Conservation (phyloP, 441 rosid species). For the Pelargonium citronellum region DNA sequence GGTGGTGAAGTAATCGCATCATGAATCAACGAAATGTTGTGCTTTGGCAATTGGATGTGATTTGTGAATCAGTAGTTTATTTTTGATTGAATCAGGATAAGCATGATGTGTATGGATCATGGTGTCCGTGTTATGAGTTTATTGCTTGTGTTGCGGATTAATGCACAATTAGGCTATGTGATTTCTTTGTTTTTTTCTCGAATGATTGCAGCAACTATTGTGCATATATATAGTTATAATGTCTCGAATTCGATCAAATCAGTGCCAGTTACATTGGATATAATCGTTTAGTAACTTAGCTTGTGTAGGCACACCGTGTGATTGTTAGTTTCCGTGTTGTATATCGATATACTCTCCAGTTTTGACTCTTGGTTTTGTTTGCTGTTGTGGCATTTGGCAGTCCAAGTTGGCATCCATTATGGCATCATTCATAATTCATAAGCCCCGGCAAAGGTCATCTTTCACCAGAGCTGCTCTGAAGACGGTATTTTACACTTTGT, state of each 20-base stretch:
- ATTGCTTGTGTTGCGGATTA: background rate
- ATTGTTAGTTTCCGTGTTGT: background rate
- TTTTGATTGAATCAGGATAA: background rate
- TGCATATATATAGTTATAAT: background rate
- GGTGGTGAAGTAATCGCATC: no score
- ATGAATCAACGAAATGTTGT: no score
- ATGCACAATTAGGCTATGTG: background rate
- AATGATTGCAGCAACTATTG: conserved; percentile 8
- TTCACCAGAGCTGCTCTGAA: conserved; percentile 69
- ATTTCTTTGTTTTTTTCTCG: background rate
- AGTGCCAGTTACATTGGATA: background rate
- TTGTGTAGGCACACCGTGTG: background rate
- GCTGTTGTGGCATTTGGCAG: conserved; percentile 28
- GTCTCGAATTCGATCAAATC: background rate
- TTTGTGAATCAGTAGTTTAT: no score
- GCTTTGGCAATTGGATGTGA: no score
- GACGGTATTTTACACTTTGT: conserved; percentile 45
- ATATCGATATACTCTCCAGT: background rate
- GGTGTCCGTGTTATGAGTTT: background rate
- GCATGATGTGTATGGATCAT: background rate
- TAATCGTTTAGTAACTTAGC: background rate
- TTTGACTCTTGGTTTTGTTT: conserved; percentile 5
- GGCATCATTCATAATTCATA: conserved; percentile 91
- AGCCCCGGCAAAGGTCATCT: conserved; percentile 55
- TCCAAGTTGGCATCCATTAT: conserved; percentile 71